phyloP scores from a whole-genome alignment of 768 basidiomycete species.

The Tricholoma furcatifolium region DNA sequence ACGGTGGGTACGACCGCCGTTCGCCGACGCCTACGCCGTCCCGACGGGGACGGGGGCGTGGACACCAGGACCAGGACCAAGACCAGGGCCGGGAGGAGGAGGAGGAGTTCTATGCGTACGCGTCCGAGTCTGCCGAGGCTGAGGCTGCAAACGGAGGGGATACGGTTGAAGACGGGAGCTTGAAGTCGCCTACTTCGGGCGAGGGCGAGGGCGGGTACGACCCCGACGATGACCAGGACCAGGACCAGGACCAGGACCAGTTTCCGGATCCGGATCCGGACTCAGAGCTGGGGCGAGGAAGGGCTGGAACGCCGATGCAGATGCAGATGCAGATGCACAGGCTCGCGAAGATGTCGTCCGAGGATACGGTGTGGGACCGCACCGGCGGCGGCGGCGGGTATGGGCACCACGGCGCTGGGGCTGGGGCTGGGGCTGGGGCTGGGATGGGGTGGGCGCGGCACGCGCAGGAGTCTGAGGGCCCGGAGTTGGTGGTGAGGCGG shows the following conservation, averaged over 20 bases:
- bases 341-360: slow-evolving; percentile 1
- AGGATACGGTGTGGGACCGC: slow-evolving; percentile 14
- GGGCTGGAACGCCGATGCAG: neutral
- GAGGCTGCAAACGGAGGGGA: neutral
- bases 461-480: neutral
- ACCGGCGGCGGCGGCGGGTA: neutral
- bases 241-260: neutral
- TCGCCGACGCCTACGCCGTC: neutral
- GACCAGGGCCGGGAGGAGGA: neutral
- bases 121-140: neutral
- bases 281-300: neutral
- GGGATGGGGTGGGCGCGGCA: slow-evolving; percentile 5
- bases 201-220: neutral
- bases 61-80: neutral
- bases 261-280: no score
- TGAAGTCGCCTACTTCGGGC: neutral
- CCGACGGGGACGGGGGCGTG: neutral
- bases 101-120: neutral
- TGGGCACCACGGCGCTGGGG: neutral
- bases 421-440: no score
- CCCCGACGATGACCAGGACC: neutral
- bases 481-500: neutral
- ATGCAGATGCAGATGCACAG: neutral
- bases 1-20: neutral
- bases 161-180: neutral